phyloP scores from a whole-genome alignment of 1,284 basidiomycete species.

The Leccinum angustisporum region DNA sequence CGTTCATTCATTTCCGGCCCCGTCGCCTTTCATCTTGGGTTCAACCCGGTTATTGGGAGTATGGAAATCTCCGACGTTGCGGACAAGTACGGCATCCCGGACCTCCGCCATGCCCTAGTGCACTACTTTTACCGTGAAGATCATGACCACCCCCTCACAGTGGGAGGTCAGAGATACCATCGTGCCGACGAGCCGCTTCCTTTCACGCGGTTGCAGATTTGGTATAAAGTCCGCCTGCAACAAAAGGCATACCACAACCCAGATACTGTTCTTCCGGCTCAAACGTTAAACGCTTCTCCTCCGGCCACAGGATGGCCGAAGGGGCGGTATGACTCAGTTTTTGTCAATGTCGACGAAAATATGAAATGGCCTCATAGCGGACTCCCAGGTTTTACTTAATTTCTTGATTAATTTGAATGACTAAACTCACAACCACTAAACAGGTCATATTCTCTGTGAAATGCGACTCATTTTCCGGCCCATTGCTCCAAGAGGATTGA shows the following conservation, averaged over 20 bases:
- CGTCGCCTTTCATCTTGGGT: neutral
- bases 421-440: neutral
- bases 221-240: neutral
- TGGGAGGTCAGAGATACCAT: neutral
- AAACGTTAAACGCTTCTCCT: neutral
- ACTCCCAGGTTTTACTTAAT: neutral
- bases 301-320: neutral
- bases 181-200: neutral
- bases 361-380: too few relatives aligned
- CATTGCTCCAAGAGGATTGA: too few relatives aligned
- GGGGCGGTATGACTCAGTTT: neutral
- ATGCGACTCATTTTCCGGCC: too few relatives aligned
- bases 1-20: neutral
- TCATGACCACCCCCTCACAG: neutral
- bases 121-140: neutral
- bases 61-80: neutral
- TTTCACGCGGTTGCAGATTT: neutral
- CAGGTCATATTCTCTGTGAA: too few relatives aligned
- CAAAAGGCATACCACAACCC: neutral
- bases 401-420: too few relatives aligned
- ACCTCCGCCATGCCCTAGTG: neutral
- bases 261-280: neutral
- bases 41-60: neutral
- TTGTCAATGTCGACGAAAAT: neutral
- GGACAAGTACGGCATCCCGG: neutral